Evolutionary conservation across 495 filamentous ascomycete genomes (phyloP), one percentile per base, ranked within the genome.

Genomic region (Delitschia confertaspora): DNA sequence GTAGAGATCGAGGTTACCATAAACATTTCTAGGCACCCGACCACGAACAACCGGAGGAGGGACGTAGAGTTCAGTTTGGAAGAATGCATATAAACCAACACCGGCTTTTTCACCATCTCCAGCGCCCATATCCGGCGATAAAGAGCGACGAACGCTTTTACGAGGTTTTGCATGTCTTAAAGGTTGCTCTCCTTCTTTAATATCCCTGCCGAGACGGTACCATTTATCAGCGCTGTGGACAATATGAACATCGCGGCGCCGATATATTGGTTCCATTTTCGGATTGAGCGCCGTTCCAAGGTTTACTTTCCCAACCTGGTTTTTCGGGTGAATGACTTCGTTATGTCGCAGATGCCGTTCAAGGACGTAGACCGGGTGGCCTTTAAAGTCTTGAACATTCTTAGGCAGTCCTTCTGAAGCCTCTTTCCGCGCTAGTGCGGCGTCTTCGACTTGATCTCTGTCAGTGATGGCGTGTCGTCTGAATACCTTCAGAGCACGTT

Each of bases 381-480:
- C 79, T 58, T 93, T 95, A 64, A 95, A 93, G 55, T 96, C 89
- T 32, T 79, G 75, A 13, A 95, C 75, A 51, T 88, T 94, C 32
- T 78, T 75, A 4, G 91, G 91, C 79, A 99, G 88, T 3, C 83
- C 82, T 56, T 99, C 91, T 8, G 70, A 67, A 0, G 78, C 76
- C 43, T 85, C 80, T 45, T 73, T 75, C 5, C 73, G 70, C 0
- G 75, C 69, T 3, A 98, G 64, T 53, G 93, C 88, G 7, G 69
- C 78, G 21, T 81, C 69, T 58, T 98, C 91, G 18, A 91, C 73
- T 60, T 85, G 79, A 52, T 95, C 86, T 42, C 55, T 38, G 19
- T 58, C 55, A 10, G 59, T 36, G 26, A 25, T 19, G 23, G 20
- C 29, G 4, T 38, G 40, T 14, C 69, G 68, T 33, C 74, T 70